These are phyloP conservation scores for Huiozyma sinensis DNA, from an alignment of 805 yeast genomes.

Conservation along the genomic window DNA sequence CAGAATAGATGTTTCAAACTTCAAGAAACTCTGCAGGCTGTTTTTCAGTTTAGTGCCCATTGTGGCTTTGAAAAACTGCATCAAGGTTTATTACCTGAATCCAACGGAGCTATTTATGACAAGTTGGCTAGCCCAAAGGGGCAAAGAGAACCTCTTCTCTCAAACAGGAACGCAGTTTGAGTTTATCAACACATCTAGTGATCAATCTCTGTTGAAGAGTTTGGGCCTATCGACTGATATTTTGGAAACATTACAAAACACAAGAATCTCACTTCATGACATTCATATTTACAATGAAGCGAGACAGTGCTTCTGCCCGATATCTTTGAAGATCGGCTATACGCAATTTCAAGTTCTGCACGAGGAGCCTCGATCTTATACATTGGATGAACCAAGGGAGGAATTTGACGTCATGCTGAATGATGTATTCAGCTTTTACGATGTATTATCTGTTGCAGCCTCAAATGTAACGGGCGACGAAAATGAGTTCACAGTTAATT, in stretches of 20 bases:
- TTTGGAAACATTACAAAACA: conserved; percentile 32
- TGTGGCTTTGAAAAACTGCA: conserved; percentile 41
- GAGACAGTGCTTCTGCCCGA: conserved; percentile 41
- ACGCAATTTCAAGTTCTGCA: conserved; percentile 46
- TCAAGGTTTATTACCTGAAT: conserved; percentile 39
- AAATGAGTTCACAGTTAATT: conserved; percentile 38
- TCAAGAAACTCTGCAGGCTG: conserved; percentile 15
- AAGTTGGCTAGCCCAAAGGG: conserved; percentile 8
- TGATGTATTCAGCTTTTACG: conserved; percentile 33
- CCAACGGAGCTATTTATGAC: conserved; percentile 22
- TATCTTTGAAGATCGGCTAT: conserved; percentile 54
- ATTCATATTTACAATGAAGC: conserved; percentile 40
- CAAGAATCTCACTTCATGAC: conserved; percentile 39
- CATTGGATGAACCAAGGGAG: conserved; percentile 11
- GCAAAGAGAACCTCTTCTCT: conserved; percentile 6
- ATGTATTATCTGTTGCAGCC: conserved; percentile 31
- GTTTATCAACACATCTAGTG: conserved; percentile 37
- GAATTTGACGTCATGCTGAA: conserved; percentile 25
- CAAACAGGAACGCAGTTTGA: conserved; percentile 17
- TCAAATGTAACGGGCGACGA: conserved; percentile 34
- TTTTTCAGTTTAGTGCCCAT: conserved; percentile 40
- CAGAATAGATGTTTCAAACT: conserved; percentile 13
- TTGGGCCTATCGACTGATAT: conserved; percentile 34
- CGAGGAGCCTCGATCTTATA: conserved; percentile 31
- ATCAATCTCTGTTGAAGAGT: conserved; percentile 30